Percentiles rank a stretch among this genome's conserved stretches.
phyloP scores from a whole-genome alignment of 805 yeast species.

The Candida maltosa region DNA sequence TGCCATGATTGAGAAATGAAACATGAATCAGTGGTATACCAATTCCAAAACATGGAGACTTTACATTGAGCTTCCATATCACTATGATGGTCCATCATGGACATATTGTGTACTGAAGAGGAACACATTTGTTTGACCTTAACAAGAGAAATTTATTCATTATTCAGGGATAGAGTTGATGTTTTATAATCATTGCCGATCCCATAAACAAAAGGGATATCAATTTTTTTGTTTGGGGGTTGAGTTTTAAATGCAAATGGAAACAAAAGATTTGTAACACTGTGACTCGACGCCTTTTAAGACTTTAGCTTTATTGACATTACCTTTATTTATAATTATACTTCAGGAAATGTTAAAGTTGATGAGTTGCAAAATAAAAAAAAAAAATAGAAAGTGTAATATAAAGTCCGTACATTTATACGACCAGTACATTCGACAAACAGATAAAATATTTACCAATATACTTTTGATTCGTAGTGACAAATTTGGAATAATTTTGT shows the following conservation, averaged over 20 bases:
- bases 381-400: no score
- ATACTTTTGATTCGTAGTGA: slow-evolving; percentile 4
- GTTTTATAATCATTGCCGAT: not conserved
- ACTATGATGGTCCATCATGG: not conserved
- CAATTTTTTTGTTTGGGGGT: not conserved
- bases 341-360: not conserved
- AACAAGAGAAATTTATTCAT: no score
- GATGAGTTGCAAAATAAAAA: not conserved
- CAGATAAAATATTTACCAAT: slow-evolving; percentile 6
- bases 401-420: no score
- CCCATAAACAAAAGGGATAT: not conserved
- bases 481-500: slow-evolving; percentile 1
- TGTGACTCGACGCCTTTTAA: no score
- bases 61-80: slow-evolving; percentile 18
- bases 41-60: slow-evolving; percentile 66
- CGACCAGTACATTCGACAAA: slow-evolving; percentile 2
- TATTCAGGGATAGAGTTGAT: not conserved
- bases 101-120: no score
- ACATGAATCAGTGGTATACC: slow-evolving; percentile 67
- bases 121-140: no score
- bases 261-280: not conserved
- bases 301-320: no score
- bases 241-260: not conserved
- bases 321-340: not conserved
- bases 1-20: slow-evolving; percentile 66